A percentile compares a stretch with the other conserved stretches of the same genome.
Conservation (phyloP, 805 yeast species). For the Priceomyces fermenticarens region DNA sequence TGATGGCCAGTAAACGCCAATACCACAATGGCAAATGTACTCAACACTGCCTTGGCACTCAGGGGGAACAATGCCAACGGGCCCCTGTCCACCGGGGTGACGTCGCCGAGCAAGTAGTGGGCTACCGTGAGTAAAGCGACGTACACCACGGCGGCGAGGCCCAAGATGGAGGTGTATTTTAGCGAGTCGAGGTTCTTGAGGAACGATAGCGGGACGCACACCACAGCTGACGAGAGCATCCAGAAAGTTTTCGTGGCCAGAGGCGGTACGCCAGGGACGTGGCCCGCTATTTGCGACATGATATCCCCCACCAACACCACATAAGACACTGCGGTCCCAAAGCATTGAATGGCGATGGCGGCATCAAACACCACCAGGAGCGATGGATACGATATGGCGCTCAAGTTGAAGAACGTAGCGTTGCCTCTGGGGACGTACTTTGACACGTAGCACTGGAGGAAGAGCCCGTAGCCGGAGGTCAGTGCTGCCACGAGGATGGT, state of each 20-base stretch:
- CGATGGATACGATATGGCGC: constrained; percentile 60
- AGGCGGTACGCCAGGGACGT: constrained; percentile 17
- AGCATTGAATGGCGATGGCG: constrained; percentile 69
- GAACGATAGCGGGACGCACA: constrained; percentile 65
- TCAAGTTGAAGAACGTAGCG: constrained; percentile 70
- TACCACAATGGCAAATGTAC: constrained; percentile 83
- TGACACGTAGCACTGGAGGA: constrained; percentile 58
- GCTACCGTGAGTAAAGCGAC: constrained; percentile 67
- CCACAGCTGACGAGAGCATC: constrained; percentile 48
- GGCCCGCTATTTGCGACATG: constrained; percentile 54
- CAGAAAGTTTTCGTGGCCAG: constrained; percentile 48
- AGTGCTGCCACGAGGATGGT: constrained; percentile 60
- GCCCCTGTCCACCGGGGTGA: constrained; percentile 30
- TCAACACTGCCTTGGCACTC: constrained; percentile 51
- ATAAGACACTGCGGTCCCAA: constrained; percentile 68
- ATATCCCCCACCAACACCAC: constrained; percentile 69
- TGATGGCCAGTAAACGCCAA: constrained; percentile 97
- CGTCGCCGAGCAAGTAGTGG: constrained; percentile 64
- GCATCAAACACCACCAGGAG: constrained; percentile 60
- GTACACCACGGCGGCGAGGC: constrained; percentile 77
- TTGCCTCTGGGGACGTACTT: constrained; percentile 53
- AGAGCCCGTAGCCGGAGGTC: constrained; percentile 67
- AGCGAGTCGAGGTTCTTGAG: constrained; percentile 75
- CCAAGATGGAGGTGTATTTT: constrained; percentile 81
- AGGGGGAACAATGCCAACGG: constrained; percentile 30